These are phyloP conservation scores for Boletus rex-veris DNA, from an alignment of 768 basidiomycete genomes.

Conservation along the genomic window DNA sequence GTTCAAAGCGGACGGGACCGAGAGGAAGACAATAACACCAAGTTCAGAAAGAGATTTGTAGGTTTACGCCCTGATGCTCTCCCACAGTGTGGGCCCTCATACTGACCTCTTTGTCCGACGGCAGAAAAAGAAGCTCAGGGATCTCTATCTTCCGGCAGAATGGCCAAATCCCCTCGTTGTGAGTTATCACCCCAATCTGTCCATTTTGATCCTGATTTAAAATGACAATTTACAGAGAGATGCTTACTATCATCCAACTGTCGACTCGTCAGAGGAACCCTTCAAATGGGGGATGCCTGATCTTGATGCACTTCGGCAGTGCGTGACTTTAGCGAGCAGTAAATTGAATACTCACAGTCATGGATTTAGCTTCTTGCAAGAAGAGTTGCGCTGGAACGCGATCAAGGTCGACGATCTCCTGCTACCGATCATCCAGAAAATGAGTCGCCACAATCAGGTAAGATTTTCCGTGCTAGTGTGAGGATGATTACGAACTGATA, in stretches of 20 bases:
- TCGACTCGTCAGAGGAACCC: conserved; percentile 87
- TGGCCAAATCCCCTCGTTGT: conserved; percentile 96
- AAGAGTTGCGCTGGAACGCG: conserved; percentile 80
- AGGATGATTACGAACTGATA: neutral
- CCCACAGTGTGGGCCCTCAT: neutral
- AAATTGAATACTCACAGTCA: conserved; percentile 10
- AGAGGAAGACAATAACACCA: conserved; percentile 64
- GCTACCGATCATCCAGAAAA: conserved; percentile 87
- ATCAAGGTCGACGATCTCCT: conserved; percentile 85
- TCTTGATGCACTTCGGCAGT: conserved; percentile 86
- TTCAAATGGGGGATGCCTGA: conserved; percentile 99
- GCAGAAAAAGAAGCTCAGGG: conserved; percentile 88
- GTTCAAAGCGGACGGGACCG: conserved; percentile 89
- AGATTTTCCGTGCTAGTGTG: conserved; percentile 9
- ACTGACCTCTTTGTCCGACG: conserved; percentile 10
- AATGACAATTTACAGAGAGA: conserved; percentile 55
- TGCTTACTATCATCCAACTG: conserved; percentile 88
- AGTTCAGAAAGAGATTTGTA: conserved; percentile 84
- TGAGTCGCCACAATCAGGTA: conserved; percentile 79
- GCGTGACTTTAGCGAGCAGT: conserved; percentile 25
- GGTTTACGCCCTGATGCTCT: conserved; percentile 34
- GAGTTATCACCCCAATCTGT: conserved; percentile 29
- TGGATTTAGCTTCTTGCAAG: conserved; percentile 55
- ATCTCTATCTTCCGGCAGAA: conserved; percentile 71
- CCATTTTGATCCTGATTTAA: neutral